Percentiles rank a stretch among this genome's conserved stretches.
phyloP scores from a whole-genome alignment of 2,329 filamentous ascomycete species.

The Podosphaera xanthii region DNA sequence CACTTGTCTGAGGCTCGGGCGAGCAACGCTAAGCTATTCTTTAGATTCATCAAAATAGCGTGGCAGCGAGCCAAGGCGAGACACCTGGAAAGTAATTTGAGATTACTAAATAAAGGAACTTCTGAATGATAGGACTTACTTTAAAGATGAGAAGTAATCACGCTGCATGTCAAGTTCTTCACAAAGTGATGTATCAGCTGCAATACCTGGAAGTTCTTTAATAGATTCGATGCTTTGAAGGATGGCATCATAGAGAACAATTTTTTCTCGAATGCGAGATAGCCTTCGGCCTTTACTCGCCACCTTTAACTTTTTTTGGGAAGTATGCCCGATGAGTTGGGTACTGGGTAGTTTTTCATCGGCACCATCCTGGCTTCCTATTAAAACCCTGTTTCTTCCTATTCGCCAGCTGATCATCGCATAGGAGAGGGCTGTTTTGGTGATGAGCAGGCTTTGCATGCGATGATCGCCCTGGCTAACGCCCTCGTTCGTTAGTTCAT shows the following conservation, averaged over 20 bases:
- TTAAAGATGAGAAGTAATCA: slow-evolving; percentile 71
- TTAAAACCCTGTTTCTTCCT: slow-evolving; percentile 72
- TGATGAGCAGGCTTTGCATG: slow-evolving; percentile 84
- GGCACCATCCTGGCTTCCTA: slow-evolving; percentile 62
- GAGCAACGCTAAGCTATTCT: slow-evolving; percentile 70
- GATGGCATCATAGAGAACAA: slow-evolving; percentile 76
- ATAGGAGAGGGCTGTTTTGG: slow-evolving; percentile 81
- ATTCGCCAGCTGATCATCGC: slow-evolving; percentile 87
- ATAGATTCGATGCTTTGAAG: slow-evolving; percentile 79
- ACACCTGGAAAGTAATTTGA: slow-evolving; percentile 27
- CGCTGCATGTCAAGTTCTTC: slow-evolving; percentile 56
- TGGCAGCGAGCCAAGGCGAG: slow-evolving; percentile 74
- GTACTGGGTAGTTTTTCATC: slow-evolving; percentile 23
- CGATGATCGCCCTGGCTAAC: slow-evolving; percentile 62
- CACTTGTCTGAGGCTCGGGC: slow-evolving; percentile 45
- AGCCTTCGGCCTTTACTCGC: slow-evolving; percentile 55
- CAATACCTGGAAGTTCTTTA: slow-evolving; percentile 72
- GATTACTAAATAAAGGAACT: not conserved
- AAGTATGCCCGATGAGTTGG: slow-evolving; percentile 31
- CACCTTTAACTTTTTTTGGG: slow-evolving; percentile 26
- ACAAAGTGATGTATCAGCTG: slow-evolving; percentile 56
- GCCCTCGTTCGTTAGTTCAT: slow-evolving; percentile 67
- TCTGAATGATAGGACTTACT: slow-evolving; percentile 27
- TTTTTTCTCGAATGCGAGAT: slow-evolving; percentile 60
- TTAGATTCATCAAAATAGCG: slow-evolving; percentile 43